phyloP scores from a whole-genome alignment of 345 rosid genomes.

The Pistacia vera region DNA sequence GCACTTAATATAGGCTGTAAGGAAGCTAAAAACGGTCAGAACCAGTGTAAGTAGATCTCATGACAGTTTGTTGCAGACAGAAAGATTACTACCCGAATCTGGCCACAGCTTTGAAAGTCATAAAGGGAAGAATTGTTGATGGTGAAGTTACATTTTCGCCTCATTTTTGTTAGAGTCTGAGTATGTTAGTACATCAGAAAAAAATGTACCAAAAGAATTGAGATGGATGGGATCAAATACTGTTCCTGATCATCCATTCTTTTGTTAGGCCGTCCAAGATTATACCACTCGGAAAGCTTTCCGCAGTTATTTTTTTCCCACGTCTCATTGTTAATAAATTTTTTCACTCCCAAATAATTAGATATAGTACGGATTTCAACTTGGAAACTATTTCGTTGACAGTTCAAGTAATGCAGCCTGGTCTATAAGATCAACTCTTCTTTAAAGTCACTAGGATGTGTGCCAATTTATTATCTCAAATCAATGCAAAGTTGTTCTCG shows the following conservation, averaged over 20 bases:
- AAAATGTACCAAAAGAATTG: neutral
- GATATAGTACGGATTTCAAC: neutral
- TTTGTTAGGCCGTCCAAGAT: neutral
- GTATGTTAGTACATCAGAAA: neutral
- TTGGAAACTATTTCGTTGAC: neutral
- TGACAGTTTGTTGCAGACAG: constrained; percentile 11
- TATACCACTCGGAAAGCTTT: constrained; percentile 3
- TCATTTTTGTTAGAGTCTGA: constrained; percentile 10
- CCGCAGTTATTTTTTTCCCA: neutral
- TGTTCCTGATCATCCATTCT: neutral
- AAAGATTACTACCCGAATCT: neutral
- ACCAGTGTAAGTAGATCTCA: constrained; percentile 72
- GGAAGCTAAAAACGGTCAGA: constrained; percentile 50
- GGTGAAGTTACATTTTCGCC: neutral
- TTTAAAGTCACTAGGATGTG: too few relatives aligned
- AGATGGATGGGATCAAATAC: neutral
- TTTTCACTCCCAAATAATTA: neutral
- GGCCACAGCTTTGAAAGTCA: neutral
- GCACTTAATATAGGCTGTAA: too few relatives aligned
- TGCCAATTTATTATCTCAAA: too few relatives aligned
- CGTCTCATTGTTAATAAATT: neutral
- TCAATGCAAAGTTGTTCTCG: too few relatives aligned
- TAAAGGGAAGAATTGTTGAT: neutral
- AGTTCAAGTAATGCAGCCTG: neutral
- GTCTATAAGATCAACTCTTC: too few relatives aligned